A percentile compares a stretch with the other conserved stretches of the same genome.
phyloP scores from a whole-genome alignment of 75 land plant genomes.

The Selaginella tamariscina region DNA sequence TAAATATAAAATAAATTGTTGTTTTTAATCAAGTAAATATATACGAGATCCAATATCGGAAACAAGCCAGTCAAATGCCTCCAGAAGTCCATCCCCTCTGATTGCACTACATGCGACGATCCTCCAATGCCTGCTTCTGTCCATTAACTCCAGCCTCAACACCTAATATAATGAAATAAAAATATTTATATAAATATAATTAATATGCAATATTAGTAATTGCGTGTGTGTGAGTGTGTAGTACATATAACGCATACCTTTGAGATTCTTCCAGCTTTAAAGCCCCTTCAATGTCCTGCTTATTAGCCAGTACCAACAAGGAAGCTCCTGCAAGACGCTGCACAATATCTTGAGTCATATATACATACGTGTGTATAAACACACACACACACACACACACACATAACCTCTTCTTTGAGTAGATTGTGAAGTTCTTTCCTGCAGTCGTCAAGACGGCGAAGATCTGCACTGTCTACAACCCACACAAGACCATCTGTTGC shows the following conservation, averaged over 20 bases:
- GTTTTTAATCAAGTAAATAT: conserved; percentile 81
- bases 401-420: conserved; percentile 81
- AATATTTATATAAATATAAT: neutral
- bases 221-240: too few species aligned
- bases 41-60: conserved; percentile 93
- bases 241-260: conserved; percentile 45
- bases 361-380: neutral
- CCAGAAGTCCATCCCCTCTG: conserved; percentile 86
- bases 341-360: conserved; percentile 6
- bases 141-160: conserved; percentile 79
- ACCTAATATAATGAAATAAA: conserved; percentile 31
- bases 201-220: too few species aligned
- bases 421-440: conserved; percentile 74
- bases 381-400: neutral
- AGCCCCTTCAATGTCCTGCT: conserved; percentile 92
- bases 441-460: conserved; percentile 82
- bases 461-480: conserved; percentile 96
- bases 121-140: conserved; percentile 83
- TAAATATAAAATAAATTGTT: too few species aligned
- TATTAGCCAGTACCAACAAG: conserved; percentile 76
- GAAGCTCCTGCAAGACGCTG: conserved; percentile 94
- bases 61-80: conserved; percentile 94
- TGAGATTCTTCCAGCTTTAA: conserved; percentile 75
- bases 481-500: conserved; percentile 98
- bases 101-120: conserved; percentile 92